Evolutionary conservation across 768 basidiomycete genomes (phyloP).

Genomic region (Dacryopinax spathularia): DNA sequence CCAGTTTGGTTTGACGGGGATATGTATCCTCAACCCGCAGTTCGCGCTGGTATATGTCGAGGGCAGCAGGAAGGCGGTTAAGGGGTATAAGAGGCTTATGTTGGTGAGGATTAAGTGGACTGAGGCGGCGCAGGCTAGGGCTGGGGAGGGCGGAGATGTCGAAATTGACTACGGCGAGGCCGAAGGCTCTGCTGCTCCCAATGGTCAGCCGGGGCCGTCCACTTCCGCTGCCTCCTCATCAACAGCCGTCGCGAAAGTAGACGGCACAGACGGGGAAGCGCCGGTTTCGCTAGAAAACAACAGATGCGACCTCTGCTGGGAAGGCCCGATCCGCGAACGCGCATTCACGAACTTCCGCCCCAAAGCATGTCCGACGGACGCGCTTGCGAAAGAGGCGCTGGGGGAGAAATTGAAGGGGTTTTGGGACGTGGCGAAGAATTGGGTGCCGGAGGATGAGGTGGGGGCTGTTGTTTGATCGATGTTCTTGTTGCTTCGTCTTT

Average conservation of each 20-base stretch:
- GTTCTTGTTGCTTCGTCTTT: not conserved
- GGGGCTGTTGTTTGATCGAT: not conserved
- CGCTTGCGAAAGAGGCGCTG: constrained; percentile 69
- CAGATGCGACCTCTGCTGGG: constrained; percentile 83
- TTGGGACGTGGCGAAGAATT: constrained; percentile 92
- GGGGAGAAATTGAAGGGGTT: constrained; percentile 75
- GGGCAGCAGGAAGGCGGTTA: constrained; percentile 72
- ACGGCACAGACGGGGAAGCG: constrained; percentile 11
- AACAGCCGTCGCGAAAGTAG: constrained; percentile 20
- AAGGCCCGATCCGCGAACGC: constrained; percentile 72
- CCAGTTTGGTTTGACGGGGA: constrained; percentile 71
- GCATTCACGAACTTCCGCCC: constrained; percentile 68
- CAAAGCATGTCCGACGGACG: constrained; percentile 70
- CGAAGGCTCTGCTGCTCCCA: constrained; percentile 23
- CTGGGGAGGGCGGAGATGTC: constrained; percentile 51
- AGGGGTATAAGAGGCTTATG: constrained; percentile 80
- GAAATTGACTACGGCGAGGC: constrained; percentile 44
- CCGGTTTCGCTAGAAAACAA: constrained; percentile 65
- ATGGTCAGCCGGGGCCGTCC: not conserved
- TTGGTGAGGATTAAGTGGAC: constrained; percentile 84
- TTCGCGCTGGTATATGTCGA: constrained; percentile 92
- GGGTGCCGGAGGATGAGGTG: constrained; percentile 65
- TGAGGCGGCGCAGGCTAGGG: constrained; percentile 68
- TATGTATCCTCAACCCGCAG: constrained; percentile 78
- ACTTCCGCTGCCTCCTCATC: constrained; percentile 5